These are phyloP conservation scores for Fusarium sp. DNA, from an alignment of 2,329 filamentous ascomycete genomes.

Conservation along the genomic window DNA sequence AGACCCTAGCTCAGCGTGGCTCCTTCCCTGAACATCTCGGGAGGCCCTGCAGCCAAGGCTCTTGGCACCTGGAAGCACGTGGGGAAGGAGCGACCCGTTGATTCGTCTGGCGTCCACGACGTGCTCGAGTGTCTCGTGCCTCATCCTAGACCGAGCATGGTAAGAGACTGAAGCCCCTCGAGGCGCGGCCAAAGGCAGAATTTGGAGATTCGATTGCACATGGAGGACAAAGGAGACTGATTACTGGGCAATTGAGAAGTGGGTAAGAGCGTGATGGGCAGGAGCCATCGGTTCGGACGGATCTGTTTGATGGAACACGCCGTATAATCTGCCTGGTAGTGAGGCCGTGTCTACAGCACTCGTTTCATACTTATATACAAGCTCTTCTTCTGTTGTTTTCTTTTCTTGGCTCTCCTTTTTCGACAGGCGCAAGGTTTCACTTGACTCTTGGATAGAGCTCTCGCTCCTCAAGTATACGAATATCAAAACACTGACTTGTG, in stretches of 20 bases:
- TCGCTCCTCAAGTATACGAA: slow-evolving; percentile 12
- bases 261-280: background rate
- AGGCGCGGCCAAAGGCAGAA: background rate
- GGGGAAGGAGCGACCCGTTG: slow-evolving; percentile 14
- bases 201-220: background rate
- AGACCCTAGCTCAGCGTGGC: slow-evolving; percentile 12
- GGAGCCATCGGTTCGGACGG: slow-evolving; percentile 32
- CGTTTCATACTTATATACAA: slow-evolving; percentile 23
- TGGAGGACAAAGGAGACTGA: background rate
- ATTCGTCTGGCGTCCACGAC: slow-evolving; percentile 30
- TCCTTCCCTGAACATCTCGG: slow-evolving; percentile 8
- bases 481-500: background rate
- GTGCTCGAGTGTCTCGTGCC: slow-evolving; percentile 29
- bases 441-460: slow-evolving; percentile 11
- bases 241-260: slow-evolving; percentile 9
- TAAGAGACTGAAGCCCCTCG: background rate
- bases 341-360: background rate
- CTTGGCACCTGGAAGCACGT: slow-evolving; percentile 38
- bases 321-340: background rate
- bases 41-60: slow-evolving; percentile 32
- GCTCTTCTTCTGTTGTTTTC: slow-evolving; percentile 4
- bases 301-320: background rate
- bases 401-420: slow-evolving; percentile 26
- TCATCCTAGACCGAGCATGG: slow-evolving; percentile 32
- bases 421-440: slow-evolving; percentile 20